Evolutionary conservation across 805 yeast species (phyloP), one percentile per base, ranked within the genome.

Genomic region (Wickerhamomyces hampshirensis): DNA sequence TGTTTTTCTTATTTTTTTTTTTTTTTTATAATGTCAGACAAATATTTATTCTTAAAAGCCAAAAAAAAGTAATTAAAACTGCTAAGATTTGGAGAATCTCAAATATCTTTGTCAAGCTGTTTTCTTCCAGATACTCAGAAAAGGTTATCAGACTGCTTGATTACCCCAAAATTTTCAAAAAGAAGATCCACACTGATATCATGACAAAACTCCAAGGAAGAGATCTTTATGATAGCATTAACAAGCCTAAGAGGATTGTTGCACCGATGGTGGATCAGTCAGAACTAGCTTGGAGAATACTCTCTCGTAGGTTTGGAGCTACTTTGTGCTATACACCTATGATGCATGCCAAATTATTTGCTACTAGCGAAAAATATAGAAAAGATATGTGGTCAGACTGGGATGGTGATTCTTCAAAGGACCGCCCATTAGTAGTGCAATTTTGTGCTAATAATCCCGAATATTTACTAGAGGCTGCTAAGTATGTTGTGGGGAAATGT

Each of bases 201-300:
- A 53, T 48, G 56, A 45, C 56, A 0, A 54, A 51, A 18, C 38
- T 48, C 15, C 49, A 59, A 13, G 97, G 97, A 1, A 68, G 94
- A 41, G 77, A 73, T 32, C 70, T 93, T 2, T 91, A 65, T 56
- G 71, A 84, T 30, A 60, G 73, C 11, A 65, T 91, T 12, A 93
- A 93, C 0, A 51, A 62, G 16, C 98, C 98, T 3, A 74, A 68
- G 33, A 85, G 83, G 45, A 80, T 93, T 18, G 93, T 93, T 15
- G 98, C 98, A 4, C 99, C 99, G 2, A 91, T 93, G 97, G 99
- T 93, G 14, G 99, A 93, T 59, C 97, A 88, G 48, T 80, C 91
- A 4, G 99, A 93, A 55, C 69, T 93, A 14, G 98, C 95, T 2
- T 93, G 98, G 98, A 70, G 99, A 46, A 72, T 85, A 13, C 65